Conservation (phyloP, 192 early-diverging fungal genomes). For the Gamsiella multidivaricata region DNA sequence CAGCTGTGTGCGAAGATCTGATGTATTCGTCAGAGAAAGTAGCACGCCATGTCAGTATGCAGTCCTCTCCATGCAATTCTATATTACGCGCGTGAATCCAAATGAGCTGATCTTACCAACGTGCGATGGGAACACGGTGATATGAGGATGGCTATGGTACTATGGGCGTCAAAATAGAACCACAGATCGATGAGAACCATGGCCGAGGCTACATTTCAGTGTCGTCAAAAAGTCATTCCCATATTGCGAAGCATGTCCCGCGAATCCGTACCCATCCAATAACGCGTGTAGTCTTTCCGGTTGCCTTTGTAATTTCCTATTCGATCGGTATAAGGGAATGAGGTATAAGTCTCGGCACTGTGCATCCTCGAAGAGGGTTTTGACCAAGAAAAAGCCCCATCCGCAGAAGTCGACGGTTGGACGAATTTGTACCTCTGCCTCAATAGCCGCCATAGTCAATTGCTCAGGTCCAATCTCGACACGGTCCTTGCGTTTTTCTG, state of each 20-base stretch:
- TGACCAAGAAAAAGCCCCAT: too few relatives aligned
- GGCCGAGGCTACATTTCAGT: neutral
- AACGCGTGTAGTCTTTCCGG: slow-evolving; percentile 53
- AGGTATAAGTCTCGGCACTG: slow-evolving; percentile 2
- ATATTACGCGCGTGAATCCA: too few relatives aligned
- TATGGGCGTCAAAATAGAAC: neutral
- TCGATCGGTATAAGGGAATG: neutral
- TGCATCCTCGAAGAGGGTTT: too few relatives aligned
- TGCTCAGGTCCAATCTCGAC: slow-evolving; percentile 65
- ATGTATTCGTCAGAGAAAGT: neutral
- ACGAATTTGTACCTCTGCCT: slow-evolving; percentile 64
- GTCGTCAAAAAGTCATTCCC: too few relatives aligned
- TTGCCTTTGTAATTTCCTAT: slow-evolving; percentile 54
- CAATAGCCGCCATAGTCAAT: slow-evolving; percentile 58
- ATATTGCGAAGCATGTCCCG: neutral
- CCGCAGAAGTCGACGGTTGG: too few relatives aligned
- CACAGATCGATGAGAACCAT: neutral
- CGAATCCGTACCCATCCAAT: slow-evolving; percentile 61
- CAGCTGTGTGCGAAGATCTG: slow-evolving; percentile 60
- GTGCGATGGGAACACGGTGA: slow-evolving; percentile 65
- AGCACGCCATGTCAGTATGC: too few relatives aligned
- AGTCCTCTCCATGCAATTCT: too few relatives aligned
- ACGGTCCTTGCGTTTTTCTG: slow-evolving; percentile 65
- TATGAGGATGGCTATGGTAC: slow-evolving; percentile 68
- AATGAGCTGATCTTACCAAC: slow-evolving; percentile 41